These are phyloP conservation scores for Fraxinus ornus DNA, from an alignment of 305 asterid species.

Conservation along the genomic window DNA sequence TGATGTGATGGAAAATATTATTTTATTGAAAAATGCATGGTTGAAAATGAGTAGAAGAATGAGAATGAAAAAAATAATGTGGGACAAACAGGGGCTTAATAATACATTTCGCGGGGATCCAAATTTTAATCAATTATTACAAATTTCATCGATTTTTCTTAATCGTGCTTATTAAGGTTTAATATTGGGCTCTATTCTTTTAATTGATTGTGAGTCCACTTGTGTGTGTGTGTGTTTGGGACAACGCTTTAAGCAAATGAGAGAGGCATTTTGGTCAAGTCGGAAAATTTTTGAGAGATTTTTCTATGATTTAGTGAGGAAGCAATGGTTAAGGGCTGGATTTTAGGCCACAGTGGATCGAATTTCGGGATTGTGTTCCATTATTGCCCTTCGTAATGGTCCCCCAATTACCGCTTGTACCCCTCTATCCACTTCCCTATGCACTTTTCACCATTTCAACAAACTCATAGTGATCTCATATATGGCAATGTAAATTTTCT, in stretches of 20 bases:
- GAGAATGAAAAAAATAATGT: too few relatives aligned
- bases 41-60: too few relatives aligned
- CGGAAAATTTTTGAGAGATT: background rate
- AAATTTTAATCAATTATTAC: too few relatives aligned
- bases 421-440: background rate
- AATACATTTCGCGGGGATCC: background rate
- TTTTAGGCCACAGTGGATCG: slow-evolving; percentile 35
- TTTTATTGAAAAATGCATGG: too few relatives aligned
- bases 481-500: background rate
- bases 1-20: too few relatives aligned
- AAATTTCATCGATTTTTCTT: background rate
- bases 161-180: background rate
- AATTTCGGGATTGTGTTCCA: slow-evolving; percentile 44
- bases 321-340: slow-evolving; percentile 40
- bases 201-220: background rate
- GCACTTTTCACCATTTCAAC: background rate
- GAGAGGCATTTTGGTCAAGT: slow-evolving; percentile 29
- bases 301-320: slow-evolving; percentile 40
- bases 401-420: slow-evolving; percentile 25
- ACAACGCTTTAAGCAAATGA: slow-evolving; percentile 23
- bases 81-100: too few relatives aligned
- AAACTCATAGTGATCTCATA: background rate
- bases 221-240: background rate
- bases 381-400: slow-evolving; percentile 42
- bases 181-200: background rate